phyloP scores from a whole-genome alignment of 208 protist genomes.

The Phytomonas francai region DNA sequence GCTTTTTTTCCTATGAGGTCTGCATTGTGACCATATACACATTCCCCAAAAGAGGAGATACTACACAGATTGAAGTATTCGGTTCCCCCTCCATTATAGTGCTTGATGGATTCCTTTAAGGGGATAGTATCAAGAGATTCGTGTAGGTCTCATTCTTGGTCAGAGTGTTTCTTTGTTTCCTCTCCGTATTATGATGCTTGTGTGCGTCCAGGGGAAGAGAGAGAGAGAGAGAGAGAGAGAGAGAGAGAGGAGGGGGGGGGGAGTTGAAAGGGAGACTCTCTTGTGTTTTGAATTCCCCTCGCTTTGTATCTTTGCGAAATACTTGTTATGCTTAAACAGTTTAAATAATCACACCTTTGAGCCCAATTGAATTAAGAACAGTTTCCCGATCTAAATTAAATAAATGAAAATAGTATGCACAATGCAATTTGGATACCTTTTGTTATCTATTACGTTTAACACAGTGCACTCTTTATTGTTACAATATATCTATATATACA shows the following conservation, averaged over 20 bases:
- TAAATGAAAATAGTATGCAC: neutral
- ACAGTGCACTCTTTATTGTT: neutral
- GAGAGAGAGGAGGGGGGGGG: neutral
- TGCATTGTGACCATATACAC: neutral
- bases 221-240: slow-evolving; percentile 7
- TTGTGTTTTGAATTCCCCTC: slow-evolving; percentile 7
- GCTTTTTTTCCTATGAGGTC: neutral
- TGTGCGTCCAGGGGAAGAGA: neutral
- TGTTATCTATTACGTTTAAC: neutral
- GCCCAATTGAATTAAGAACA: neutral
- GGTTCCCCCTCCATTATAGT: neutral
- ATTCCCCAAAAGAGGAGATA: neutral
- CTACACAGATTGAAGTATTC: neutral
- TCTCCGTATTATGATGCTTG: neutral
- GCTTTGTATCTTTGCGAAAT: slow-evolving; percentile 10
- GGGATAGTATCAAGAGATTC: neutral
- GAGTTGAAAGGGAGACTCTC: neutral
- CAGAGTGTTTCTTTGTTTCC: neutral
- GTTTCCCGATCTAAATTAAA: neutral
- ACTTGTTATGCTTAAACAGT: neutral
- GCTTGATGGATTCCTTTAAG: neutral
- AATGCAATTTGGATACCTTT: neutral
- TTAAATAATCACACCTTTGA: neutral
- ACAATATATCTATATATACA: neutral
- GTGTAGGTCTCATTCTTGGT: neutral